These are phyloP conservation scores for Entophlyctis luteolus DNA, from an alignment of 192 early-diverging fungal species.

Conservation along the genomic window DNA sequence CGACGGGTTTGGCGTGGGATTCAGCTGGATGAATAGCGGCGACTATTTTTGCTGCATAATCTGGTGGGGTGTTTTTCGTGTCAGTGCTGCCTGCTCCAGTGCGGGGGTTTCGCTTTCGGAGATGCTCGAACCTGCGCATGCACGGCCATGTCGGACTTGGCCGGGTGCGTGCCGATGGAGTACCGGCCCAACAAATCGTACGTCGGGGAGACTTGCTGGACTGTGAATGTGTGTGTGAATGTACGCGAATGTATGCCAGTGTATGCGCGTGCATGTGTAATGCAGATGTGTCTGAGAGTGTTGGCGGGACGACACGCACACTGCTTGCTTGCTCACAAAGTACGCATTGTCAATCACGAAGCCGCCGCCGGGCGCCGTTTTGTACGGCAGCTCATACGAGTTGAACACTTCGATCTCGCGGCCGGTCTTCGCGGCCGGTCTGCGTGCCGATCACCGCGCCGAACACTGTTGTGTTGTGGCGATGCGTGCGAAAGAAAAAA, in stretches of 20 bases:
- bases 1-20: constrained; percentile 37
- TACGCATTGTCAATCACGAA: constrained; percentile 60
- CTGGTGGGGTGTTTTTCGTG: too few species aligned
- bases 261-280: too few species aligned
- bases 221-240: too few species aligned
- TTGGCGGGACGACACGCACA: constrained; percentile 65
- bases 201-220: constrained; percentile 76
- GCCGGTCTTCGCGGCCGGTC: too few species aligned
- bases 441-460: constrained; percentile 76
- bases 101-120: too few species aligned
- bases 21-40: constrained; percentile 70
- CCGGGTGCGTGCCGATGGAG: constrained; percentile 59
- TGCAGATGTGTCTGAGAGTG: too few species aligned
- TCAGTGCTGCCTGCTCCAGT: too few species aligned
- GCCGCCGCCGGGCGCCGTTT: constrained; percentile 33
- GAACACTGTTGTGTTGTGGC: constrained; percentile 60
- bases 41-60: constrained; percentile 70
- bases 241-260: too few species aligned
- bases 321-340: constrained; percentile 70
- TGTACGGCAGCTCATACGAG: constrained; percentile 70
- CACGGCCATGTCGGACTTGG: constrained; percentile 59
- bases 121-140: constrained; percentile 72
- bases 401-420: constrained; percentile 82
- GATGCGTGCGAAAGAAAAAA: too few species aligned
- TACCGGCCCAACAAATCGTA: constrained; percentile 87